A percentile compares a stretch with the other conserved stretches of the same genome.
phyloP scores from a whole-genome alignment of 2,329 filamentous ascomycete genomes.

The Colletotrichum magnum region DNA sequence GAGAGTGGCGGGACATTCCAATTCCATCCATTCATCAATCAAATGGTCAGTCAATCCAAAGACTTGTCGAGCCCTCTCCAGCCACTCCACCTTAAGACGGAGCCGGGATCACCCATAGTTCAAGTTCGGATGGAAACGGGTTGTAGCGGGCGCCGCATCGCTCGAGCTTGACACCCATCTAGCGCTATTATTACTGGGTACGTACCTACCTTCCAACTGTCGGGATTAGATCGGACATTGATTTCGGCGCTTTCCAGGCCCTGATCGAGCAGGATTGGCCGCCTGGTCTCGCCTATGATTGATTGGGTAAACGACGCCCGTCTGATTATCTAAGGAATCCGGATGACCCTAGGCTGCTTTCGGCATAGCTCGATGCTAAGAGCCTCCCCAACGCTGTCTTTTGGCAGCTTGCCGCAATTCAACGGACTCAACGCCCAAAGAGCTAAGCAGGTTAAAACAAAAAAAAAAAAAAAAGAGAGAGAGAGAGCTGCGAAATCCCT shows the following conservation, averaged over 20 bases:
- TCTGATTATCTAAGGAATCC: constrained; percentile 30
- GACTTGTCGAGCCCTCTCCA: too few relatives aligned
- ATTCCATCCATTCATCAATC: too few relatives aligned
- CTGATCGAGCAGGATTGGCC: constrained; percentile 2
- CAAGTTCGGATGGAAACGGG: constrained; percentile 37
- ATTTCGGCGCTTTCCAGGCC: neutral
- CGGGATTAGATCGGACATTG: constrained; percentile 2
- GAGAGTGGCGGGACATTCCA: too few relatives aligned
- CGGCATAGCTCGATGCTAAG: constrained; percentile 22
- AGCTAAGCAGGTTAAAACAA: constrained; percentile 31
- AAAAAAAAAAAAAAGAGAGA: constrained; percentile 31
- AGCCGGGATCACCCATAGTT: too few relatives aligned
- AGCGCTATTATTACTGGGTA: too few relatives aligned
- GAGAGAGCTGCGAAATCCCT: constrained; percentile 43
- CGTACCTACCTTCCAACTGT: neutral
- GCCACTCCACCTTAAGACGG: too few relatives aligned
- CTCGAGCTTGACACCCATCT: constrained; percentile 1
- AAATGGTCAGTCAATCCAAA: too few relatives aligned
- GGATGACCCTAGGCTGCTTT: neutral
- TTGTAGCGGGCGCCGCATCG: constrained; percentile 19
- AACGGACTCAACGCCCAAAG: constrained; percentile 43
- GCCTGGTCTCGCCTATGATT: constrained; percentile 5
- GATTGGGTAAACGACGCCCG: constrained; percentile 21
- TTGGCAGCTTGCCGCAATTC: constrained; percentile 43
- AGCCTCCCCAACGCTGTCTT: constrained; percentile 41